Conservation (phyloP, 1,284 basidiomycete species). For the Melampsora larici-populina region DNA sequence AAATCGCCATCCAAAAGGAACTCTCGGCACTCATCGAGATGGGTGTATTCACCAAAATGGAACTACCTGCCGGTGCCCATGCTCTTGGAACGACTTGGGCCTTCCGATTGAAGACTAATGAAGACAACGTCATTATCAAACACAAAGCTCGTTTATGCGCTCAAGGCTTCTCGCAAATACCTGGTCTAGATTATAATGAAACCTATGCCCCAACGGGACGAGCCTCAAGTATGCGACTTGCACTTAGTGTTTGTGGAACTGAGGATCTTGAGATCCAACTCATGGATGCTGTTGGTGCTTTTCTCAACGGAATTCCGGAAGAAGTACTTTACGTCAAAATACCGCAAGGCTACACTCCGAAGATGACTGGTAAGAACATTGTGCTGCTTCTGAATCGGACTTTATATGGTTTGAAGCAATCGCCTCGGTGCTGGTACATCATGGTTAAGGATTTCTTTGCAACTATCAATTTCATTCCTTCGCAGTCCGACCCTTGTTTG, state of each 20-base stretch:
- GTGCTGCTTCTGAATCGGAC: not conserved
- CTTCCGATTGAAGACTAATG: not conserved
- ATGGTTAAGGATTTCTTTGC: conserved; percentile 6
- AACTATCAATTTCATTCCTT: not conserved
- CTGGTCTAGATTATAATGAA: not conserved
- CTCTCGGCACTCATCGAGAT: too few species aligned
- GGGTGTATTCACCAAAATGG: not conserved
- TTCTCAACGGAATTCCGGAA: conserved; percentile 10
- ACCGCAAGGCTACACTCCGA: too few species aligned
- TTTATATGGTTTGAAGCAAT: conserved; percentile 25
- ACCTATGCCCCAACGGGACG: conserved; percentile 15
- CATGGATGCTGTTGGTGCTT: conserved; percentile 21
- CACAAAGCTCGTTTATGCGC: conserved; percentile 13
- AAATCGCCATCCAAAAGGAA: not conserved
- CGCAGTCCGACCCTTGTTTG: not conserved
- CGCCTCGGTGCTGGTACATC: conserved; percentile 8
- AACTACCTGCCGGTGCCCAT: not conserved
- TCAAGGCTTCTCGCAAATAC: conserved; percentile 5
- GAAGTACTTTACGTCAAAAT: conserved; percentile 12
- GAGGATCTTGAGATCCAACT: not conserved
- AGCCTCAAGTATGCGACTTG: not conserved
- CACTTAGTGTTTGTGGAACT: not conserved
- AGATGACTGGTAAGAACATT: not conserved
- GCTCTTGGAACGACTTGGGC: too few species aligned
- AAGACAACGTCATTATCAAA: not conserved